Percentiles rank a stretch among this genome's conserved stretches.
These are phyloP conservation scores for Ampelomyces quisqualis DNA, from an alignment of 2,329 filamentous ascomycete genomes.

Conservation along the genomic window DNA sequence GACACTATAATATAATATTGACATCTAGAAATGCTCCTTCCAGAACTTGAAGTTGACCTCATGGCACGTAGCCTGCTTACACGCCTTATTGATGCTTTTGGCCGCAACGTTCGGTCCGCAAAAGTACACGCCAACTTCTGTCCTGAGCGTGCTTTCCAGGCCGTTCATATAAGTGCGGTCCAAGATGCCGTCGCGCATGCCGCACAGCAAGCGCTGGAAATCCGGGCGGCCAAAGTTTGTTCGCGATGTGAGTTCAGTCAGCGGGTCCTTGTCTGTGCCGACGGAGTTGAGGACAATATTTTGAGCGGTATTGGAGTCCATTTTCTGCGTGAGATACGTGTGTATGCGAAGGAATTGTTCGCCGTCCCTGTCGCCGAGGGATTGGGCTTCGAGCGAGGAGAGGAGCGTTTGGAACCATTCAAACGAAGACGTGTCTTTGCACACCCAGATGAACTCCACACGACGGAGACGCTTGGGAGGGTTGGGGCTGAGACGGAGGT, in stretches of 20 bases:
- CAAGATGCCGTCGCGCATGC: constrained; percentile 84
- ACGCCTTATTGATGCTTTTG: constrained; percentile 80
- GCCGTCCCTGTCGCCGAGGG: constrained; percentile 61
- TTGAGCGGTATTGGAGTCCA: constrained; percentile 88
- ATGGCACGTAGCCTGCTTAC: constrained; percentile 67
- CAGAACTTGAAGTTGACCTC: constrained; percentile 96
- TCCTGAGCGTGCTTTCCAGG: constrained; percentile 72
- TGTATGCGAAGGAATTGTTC: constrained; percentile 95
- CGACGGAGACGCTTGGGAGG: constrained; percentile 84
- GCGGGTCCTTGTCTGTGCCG: constrained; percentile 80
- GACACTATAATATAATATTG: neutral
- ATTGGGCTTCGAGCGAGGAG: constrained; percentile 85
- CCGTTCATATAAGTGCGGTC: constrained; percentile 83
- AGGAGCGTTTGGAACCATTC: constrained; percentile 98
- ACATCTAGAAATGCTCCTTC: constrained; percentile 79
- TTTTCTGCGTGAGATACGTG: constrained; percentile 91
- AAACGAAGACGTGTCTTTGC: constrained; percentile 91
- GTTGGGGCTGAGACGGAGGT: constrained; percentile 85
- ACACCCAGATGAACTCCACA: constrained; percentile 99
- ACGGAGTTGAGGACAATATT: constrained; percentile 98
- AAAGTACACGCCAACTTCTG: constrained; percentile 95
- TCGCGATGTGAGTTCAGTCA: constrained; percentile 84
- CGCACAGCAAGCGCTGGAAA: constrained; percentile 75
- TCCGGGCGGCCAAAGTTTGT: constrained; percentile 96
- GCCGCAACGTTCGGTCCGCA: constrained; percentile 84